phyloP scores from a whole-genome alignment of 257 asterid species.

The Nicotiana otophora region DNA sequence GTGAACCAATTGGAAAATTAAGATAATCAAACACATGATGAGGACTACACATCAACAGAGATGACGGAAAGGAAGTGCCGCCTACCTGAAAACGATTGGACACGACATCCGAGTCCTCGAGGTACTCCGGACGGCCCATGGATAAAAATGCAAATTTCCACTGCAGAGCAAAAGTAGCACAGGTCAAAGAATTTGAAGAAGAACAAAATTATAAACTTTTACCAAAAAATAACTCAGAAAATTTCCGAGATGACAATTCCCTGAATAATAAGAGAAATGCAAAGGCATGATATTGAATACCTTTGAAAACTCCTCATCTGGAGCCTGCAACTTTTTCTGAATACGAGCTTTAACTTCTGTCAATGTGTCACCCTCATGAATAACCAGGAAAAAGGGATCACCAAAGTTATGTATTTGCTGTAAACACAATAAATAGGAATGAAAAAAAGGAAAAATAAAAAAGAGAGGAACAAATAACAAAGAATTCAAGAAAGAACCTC shows the following conservation, averaged over 20 bases:
- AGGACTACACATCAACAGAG: not conserved
- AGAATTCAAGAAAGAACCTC: not conserved
- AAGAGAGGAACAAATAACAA: not conserved
- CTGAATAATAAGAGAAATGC: not conserved
- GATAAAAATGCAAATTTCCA: constrained; percentile 69
- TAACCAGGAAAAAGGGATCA: constrained; percentile 63
- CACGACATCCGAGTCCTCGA: constrained; percentile 51
- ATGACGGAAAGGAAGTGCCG: not conserved
- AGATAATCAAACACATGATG: constrained; percentile 5
- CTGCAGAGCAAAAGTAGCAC: constrained; percentile 24
- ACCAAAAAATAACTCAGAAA: not conserved
- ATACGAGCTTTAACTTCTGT: constrained; percentile 51
- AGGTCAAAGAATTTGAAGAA: not conserved
- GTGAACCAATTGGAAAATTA: constrained; percentile 12
- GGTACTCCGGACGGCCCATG: constrained; percentile 67
- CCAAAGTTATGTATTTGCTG: constrained; percentile 62
- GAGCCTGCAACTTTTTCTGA: constrained; percentile 57
- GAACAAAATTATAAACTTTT: not conserved
- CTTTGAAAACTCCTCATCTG: constrained; percentile 69
- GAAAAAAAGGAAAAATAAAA: not conserved
- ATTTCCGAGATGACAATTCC: not conserved
- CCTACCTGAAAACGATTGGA: constrained; percentile 56
- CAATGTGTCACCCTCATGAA: constrained; percentile 64
- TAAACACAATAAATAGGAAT: not conserved
- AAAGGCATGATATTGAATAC: constrained; percentile 22